Base-by-base conservation (phyloP, 371 early-diverging fungal species). In the Fennellomyces sp. region DNA sequence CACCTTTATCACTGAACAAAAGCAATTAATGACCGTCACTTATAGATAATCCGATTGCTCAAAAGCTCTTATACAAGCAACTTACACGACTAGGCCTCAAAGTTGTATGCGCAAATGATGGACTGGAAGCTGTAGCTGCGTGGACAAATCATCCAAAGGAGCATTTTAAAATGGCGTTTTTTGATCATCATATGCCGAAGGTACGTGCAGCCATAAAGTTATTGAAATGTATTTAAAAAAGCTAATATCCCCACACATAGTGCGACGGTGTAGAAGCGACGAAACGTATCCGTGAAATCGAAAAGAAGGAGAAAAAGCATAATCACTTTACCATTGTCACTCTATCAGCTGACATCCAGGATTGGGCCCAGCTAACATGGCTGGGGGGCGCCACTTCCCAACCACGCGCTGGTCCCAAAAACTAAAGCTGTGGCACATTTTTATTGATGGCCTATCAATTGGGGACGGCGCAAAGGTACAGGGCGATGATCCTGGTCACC, bases 191-290 rank as follows among this genome's bases (percentile, higher is more conserved):
- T 56, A 78, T 78, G 78, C 78, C 78, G 19, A 70, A 19, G 49
- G 49, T 49, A 21, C 21, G 41, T n/a, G 21, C 21, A 7, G 2
- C 25, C 12, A 4, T 21, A 70, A n/a, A n/a, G n/a, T n/a, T n/a
- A n/a, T n/a, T 11, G 30, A 12, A 12, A 1, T 26, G 17, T 31
- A 19, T 29, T 28, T 15, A 29, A 10, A 19, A 2, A n/a, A 8
- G 15, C 27, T 26, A 13, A 54, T 25, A 11, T 49, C 27, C 15
- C 26, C 49, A 25, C 13, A n/a, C 25, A 12, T 7, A 72, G 68
- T 78, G 78, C 53, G 78, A 78, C 64, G 78, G 78, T 33, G 78
- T 78, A 5, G 78, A 73, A 52, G 78, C 78, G 11, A 72, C 78
- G 1, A 75, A 70, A 27, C 51, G 66, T 21, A 74, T 78, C 12